phyloP scores from a whole-genome alignment of 805 yeast species.

The Yarrowia sp. region DNA sequence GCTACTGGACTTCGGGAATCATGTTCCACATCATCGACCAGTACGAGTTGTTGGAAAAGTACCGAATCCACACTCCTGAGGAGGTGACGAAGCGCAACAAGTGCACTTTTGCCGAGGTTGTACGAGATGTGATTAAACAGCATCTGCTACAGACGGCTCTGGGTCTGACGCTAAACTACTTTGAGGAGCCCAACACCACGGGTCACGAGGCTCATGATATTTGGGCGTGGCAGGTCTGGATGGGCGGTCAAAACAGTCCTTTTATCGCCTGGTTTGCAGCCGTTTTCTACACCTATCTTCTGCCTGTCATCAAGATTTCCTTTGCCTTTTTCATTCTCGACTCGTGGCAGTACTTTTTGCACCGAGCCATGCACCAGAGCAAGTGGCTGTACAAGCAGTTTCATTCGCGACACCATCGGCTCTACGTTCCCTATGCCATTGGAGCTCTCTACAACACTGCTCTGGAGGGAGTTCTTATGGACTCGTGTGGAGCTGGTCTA shows the following conservation, averaged over 20 bases:
- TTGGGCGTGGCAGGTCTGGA: slow-evolving; percentile 37
- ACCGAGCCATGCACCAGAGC: slow-evolving; percentile 83
- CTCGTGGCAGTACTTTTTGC: slow-evolving; percentile 93
- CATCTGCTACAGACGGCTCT: slow-evolving; percentile 76
- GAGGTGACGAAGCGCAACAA: slow-evolving; percentile 75
- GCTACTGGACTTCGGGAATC: slow-evolving; percentile 76
- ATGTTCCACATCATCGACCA: slow-evolving; percentile 74
- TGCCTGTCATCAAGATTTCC: slow-evolving; percentile 53
- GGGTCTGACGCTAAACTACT: slow-evolving; percentile 53
- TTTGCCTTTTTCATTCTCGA: slow-evolving; percentile 75
- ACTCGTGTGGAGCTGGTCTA: slow-evolving; percentile 87
- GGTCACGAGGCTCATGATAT: slow-evolving; percentile 51
- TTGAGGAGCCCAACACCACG: slow-evolving; percentile 50
- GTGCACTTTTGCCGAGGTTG: slow-evolving; percentile 64
- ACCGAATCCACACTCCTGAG: slow-evolving; percentile 88
- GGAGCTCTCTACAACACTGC: slow-evolving; percentile 96
- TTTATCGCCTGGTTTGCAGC: slow-evolving; percentile 51
- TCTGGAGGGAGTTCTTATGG: slow-evolving; percentile 87
- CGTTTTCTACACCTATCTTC: slow-evolving; percentile 12
- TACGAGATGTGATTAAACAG: slow-evolving; percentile 78
- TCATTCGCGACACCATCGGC: slow-evolving; percentile 91
- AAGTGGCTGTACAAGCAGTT: slow-evolving; percentile 69
- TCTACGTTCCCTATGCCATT: slow-evolving; percentile 93
- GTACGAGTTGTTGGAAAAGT: slow-evolving; percentile 69
- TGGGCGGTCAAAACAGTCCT: slow-evolving; percentile 4